A percentile compares a stretch with the other conserved stretches of the same genome.
These are phyloP conservation scores for Aspergillus alliaceus DNA, from an alignment of 2,329 filamentous ascomycete genomes.

Conservation along the genomic window DNA sequence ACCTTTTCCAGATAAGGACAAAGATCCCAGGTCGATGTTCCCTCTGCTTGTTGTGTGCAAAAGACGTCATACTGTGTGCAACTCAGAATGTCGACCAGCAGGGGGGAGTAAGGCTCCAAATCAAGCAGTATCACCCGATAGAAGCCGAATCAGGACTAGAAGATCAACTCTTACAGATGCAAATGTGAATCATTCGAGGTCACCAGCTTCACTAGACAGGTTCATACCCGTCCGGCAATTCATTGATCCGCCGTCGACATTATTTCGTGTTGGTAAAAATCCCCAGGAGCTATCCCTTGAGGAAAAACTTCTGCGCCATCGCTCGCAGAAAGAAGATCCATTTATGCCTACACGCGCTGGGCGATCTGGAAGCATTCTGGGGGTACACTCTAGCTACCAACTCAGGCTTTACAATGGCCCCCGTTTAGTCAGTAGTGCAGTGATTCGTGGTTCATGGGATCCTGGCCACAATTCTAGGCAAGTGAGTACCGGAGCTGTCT, in stretches of 20 bases:
- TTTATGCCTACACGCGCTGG: conserved; percentile 49
- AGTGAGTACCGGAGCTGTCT: conserved; percentile 69
- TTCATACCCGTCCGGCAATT: conserved; percentile 55
- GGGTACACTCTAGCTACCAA: conserved; percentile 13
- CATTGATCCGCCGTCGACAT: conserved; percentile 44
- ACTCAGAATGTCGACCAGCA: not conserved
- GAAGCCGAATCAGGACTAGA: conserved; percentile 18
- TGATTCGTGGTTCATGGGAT: conserved; percentile 3
- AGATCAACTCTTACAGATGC: conserved; percentile 9
- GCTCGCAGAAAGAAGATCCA: conserved; percentile 50
- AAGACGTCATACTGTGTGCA: not conserved
- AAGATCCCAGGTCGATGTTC: not conserved
- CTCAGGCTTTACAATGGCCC: conserved; percentile 33
- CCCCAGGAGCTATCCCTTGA: conserved; percentile 45
- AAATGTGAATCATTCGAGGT: conserved; percentile 14
- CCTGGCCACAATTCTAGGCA: conserved; percentile 40
- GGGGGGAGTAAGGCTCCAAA: not conserved
- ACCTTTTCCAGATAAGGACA: not conserved
- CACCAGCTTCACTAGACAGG: conserved; percentile 52
- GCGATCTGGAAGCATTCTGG: conserved; percentile 15
- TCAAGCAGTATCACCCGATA: conserved; percentile 1
- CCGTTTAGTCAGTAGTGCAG: conserved; percentile 32
- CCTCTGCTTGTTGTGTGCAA: not conserved
- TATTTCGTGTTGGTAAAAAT: conserved; percentile 54
- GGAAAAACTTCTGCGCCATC: conserved; percentile 48